Base-by-base conservation (phyloP, 805 yeast genomes). In the Jamesozyma spencerorum region DNA sequence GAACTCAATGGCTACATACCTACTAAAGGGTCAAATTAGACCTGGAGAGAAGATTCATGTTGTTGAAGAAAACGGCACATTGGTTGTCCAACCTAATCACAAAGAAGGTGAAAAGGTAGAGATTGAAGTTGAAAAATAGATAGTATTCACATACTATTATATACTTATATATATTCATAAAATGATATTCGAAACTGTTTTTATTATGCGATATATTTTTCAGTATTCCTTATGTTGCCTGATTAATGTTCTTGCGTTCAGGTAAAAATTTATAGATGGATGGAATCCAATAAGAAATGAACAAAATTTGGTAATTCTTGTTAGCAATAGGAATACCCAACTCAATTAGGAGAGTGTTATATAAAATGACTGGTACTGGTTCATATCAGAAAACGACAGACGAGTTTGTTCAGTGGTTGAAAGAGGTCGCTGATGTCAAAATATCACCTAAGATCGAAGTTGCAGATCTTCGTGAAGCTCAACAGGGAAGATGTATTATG, bases 1-100 rank as follows among this genome's bases (percentile, higher is more conserved):
- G 61, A 88, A 88, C 58, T 95, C 97, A 18, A 72, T 92, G 75
- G 94, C 97, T 2, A 70, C 75, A 53, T 66, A 72, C 51, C 58
- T 92, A 69, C 75, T 92, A 46, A 79, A 78, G 55, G 97, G 97
- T 3, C 83, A 83, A 52, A 70, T 90, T 11, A 72, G 68, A 46
- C 62, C 70, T 36, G 76, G 72, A 34, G 84, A 78, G 51, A 65
- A 66, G 2, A 81, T 80, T 5, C 51, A 60, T 4, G 75, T 81
- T 22, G 62, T 56, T 24, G 78, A 75, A 17, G 59, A 65, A 35
- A 58, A 68, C 39, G 74, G 60, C 18, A 61, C 69, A 22, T 54
- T 77, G 13, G 43, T 48, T n/a, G 74, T 74, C 15, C 37, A 61
- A 37, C 70, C 77, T 33, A 74, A 74, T 45, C 78, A 69, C 47